Conservation (phyloP, 257 asterid species). For the Solanum rostratum region DNA sequence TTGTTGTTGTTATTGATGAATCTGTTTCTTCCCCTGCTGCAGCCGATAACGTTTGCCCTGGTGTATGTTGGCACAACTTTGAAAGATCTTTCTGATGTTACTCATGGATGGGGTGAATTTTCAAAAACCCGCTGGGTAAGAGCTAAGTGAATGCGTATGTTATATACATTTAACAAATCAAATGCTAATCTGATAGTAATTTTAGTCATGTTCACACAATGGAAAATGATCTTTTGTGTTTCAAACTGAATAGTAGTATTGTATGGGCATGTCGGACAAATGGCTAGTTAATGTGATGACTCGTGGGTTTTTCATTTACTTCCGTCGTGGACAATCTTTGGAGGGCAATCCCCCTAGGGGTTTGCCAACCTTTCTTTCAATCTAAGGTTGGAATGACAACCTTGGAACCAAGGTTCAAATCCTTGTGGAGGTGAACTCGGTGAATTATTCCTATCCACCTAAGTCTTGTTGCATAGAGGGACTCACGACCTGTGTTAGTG, state of each 20-base stretch:
- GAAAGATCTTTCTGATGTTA: constrained; percentile 95
- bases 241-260: not conserved
- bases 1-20: not conserved
- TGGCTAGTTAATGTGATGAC: not conserved
- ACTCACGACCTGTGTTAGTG: not conserved
- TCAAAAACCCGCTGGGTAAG: constrained; percentile 91
- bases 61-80: constrained; percentile 94
- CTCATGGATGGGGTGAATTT: constrained; percentile 89
- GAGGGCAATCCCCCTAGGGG: not conserved
- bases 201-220: not conserved
- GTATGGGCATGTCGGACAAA: not conserved
- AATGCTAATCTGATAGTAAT: not conserved
- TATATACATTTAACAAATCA: not conserved
- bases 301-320: not conserved
- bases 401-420: not conserved
- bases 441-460: not conserved
- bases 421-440: not conserved
- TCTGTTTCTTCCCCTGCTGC: constrained; percentile 13
- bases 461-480: not conserved
- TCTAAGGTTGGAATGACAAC: not conserved
- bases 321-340: not conserved
- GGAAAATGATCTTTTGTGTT: not conserved
- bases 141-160: not conserved
- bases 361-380: no score
- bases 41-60: constrained; percentile 93